Evolutionary conservation across 176 grass and related monocot species (phyloP), one percentile per base, ranked within the genome.

Genomic region (Rhynchospora tenuis): DNA sequence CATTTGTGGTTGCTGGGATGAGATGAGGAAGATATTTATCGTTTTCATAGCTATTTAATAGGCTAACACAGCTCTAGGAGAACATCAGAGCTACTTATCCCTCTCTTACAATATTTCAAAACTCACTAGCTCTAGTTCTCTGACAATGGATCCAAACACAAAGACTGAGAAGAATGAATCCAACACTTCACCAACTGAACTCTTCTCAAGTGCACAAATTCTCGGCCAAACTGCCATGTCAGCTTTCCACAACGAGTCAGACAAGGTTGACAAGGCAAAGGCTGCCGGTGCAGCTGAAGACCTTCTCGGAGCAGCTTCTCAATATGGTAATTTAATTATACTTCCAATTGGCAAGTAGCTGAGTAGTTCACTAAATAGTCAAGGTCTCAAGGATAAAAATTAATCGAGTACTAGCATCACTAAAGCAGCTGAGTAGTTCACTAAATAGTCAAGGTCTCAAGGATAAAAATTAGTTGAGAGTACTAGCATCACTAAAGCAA

Each of bases 211-310:
- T 6, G 33, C 70, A 54, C 64, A 85, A 73, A 2, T 81, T 75
- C 73, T 89, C 73, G 83, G 20, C 7, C 79, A 76, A 16, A 85
- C 85, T 31, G 75, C 83, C 52, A 78, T 52, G 59, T 89, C 87
- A 47, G 2, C 81, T 14, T 78, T 63, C 57, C 61, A 80, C 81
- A 77, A 73, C 12, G 83, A 80, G 9, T 33, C 60, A 6, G 85
- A 85, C 50, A 87, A 84, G 73, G 43, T 88, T 8, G 78, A 88
- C 79, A 87, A 89, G 77, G 57, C 71, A 4, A 65, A 52, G 31
- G 85, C 78, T 2, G 56, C 87, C 23, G 83, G 33, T 24, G 81
- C 83, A 16, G 79, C 81, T 11, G 63, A 71, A 74, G 70, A 85
- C 42, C 22, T 87, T 59, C 89, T 90, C 33, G 16, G 83, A 47